phyloP scores from a whole-genome alignment of 352 stramenopile genomes.

The Pythium oligandrum region DNA sequence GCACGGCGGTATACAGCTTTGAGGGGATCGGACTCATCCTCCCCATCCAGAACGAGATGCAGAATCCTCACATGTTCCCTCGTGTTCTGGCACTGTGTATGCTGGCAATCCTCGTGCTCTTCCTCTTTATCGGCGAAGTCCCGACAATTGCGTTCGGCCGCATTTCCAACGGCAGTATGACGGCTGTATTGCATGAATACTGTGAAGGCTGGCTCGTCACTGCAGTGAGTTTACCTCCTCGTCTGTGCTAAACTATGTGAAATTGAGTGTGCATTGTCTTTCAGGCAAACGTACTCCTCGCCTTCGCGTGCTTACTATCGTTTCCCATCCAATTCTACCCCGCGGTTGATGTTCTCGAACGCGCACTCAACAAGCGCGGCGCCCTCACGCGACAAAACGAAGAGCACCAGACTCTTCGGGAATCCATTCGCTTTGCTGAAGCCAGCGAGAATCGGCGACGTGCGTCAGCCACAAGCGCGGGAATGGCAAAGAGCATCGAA shows the following conservation, averaged over 20 bases:
- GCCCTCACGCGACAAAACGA: constrained; percentile 26
- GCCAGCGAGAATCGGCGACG: constrained; percentile 19
- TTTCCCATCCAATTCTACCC: constrained; percentile 84
- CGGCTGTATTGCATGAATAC: constrained; percentile 65
- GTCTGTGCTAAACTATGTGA: not conserved
- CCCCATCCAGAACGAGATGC: constrained; percentile 79
- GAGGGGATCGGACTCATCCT: constrained; percentile 75
- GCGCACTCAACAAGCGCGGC: constrained; percentile 40
- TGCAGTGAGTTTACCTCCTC: constrained; percentile 23
- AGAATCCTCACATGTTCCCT: constrained; percentile 45
- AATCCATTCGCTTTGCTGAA: constrained; percentile 26
- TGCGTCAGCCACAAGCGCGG: constrained; percentile 22
- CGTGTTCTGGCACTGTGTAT: constrained; percentile 53
- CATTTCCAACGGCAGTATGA: constrained; percentile 79
- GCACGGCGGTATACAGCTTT: constrained; percentile 79
- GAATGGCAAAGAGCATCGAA: constrained; percentile 13
- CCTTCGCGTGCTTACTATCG: constrained; percentile 67
- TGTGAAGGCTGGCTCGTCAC: constrained; percentile 64
- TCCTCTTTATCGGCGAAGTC: constrained; percentile 66
- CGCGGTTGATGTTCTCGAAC: constrained; percentile 67
- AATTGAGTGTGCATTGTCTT: no score
- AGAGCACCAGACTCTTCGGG: not conserved
- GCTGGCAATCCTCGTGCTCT: constrained; percentile 66
- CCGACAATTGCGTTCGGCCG: constrained; percentile 62
- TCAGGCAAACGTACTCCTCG: constrained; percentile 62